phyloP scores from a whole-genome alignment of 2,329 filamentous ascomycete genomes.

The Xenosphaeropsis pyriputrescens region DNA sequence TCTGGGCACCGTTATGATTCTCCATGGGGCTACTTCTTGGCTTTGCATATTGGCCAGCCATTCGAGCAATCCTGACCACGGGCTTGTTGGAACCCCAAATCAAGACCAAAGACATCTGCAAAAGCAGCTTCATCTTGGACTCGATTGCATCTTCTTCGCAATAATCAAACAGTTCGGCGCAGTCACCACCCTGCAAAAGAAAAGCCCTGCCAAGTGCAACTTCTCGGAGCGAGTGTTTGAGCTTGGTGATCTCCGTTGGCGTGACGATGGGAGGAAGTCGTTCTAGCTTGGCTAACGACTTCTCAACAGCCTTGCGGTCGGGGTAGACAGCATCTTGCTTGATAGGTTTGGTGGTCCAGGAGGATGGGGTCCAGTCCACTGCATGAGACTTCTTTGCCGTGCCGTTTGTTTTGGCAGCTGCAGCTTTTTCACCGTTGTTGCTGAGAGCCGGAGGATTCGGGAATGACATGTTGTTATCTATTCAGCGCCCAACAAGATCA shows the following conservation, averaged over 20 bases:
- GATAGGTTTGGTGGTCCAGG: constrained; percentile 68
- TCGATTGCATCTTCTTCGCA: constrained; percentile 82
- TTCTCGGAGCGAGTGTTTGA: constrained; percentile 68
- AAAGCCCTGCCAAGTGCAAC: constrained; percentile 87
- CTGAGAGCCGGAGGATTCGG: background rate
- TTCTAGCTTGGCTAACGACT: constrained; percentile 48
- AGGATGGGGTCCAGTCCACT: constrained; percentile 38
- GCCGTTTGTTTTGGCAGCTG: background rate
- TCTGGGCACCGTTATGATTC: constrained; percentile 61
- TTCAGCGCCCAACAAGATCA: no score
- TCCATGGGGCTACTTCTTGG: constrained; percentile 83
- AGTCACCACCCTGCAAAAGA: constrained; percentile 90
- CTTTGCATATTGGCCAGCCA: constrained; percentile 97
- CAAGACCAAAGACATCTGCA: constrained; percentile 93
- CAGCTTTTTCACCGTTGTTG: background rate
- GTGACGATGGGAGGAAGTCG: constrained; percentile 67
- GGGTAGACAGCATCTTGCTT: constrained; percentile 62
- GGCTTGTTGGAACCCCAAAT: constrained; percentile 75
- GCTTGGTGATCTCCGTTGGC: constrained; percentile 62
- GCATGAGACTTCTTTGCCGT: background rate
- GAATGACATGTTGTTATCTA: no score
- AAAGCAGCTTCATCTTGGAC: constrained; percentile 86
- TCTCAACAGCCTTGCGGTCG: constrained; percentile 41
- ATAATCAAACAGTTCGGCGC: constrained; percentile 94
- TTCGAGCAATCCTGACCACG: constrained; percentile 85